Conservation (phyloP, 2,329 filamentous ascomycete species). For the Aspergillus costaricaensis region DNA sequence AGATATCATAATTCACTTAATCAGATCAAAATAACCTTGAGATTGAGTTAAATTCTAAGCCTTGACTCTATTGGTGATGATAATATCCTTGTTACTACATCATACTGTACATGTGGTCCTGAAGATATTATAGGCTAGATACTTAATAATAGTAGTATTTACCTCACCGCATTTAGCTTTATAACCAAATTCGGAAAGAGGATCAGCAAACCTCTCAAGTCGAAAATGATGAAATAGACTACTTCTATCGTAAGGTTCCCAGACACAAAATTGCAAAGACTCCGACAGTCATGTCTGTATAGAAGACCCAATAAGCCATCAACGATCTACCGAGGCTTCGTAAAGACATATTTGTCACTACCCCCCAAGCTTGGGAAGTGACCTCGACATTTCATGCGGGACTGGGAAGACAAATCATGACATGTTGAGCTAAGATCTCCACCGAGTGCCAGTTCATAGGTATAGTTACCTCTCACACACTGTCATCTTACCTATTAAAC, state of each 20-base stretch:
- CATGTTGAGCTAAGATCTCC: no score
- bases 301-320: conserved; percentile 17
- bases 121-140: conserved; percentile 11
- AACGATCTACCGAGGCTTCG: conserved; percentile 16
- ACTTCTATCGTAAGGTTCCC: conserved; percentile 16
- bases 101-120: conserved; percentile 7
- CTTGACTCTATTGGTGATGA: conserved; percentile 25
- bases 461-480: no score
- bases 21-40: conserved; percentile 16
- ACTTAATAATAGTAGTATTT: conserved; percentile 12
- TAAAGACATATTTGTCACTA: conserved; percentile 23
- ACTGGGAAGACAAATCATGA: conserved; percentile 16
- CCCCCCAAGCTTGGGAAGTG: conserved; percentile 23
- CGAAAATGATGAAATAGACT: conserved; percentile 18
- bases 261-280: conserved; percentile 21
- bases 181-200: conserved; percentile 16
- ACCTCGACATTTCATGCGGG: conserved; percentile 19
- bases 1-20: conserved; percentile 20
- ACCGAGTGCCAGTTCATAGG: no score
- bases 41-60: conserved; percentile 22
- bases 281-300: conserved; percentile 21
- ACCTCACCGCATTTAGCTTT: conserved; percentile 15
- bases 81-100: conserved; percentile 20
- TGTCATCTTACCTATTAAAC: no score
- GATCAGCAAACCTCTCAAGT: conserved; percentile 16